Evolutionary conservation across 257 asterid genomes (phyloP), one percentile per base, ranked within the genome.

Genomic region (Ehretia macrophylla): DNA sequence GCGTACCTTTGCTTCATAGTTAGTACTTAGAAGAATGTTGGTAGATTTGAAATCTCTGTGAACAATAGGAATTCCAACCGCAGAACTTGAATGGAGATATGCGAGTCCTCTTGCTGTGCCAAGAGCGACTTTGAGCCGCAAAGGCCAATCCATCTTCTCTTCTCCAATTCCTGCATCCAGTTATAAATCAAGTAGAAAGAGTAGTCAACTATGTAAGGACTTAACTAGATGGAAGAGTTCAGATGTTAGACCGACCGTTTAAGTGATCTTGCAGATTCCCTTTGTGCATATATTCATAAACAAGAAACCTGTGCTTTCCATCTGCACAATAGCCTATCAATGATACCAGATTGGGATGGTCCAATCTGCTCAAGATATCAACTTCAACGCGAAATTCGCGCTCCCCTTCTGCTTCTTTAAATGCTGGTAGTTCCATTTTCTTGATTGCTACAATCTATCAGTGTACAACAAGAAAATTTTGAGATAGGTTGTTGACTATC

Each of bases 11-110:
- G 99, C 91, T 66, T 92, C 99, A 48, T 73, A 92, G 72, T 80
- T 88, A 55, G 66, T 73, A 62, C 84, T 93, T 17, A 92, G 81
- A 56, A 92, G 96, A 67, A 92, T 89, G 63, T 92, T 92, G 59
- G 99, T 86, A 14, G 99, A 92, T 77, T 92, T 92, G 72, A 92
- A 92, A 82, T 93, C 97, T 68, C 99, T 76, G 59, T 93, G 99
- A 49, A 88, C 78, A 46, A 88, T 88, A 56, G 99, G 97, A 73
- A 81, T 88, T 58, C 99, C 99, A 9, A 92, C 95, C 17, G 86
- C 82, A 58, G 89, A 74, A 75, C 89, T 79, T 8, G 99, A 88
- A 62, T 92, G 99, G 53, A 92, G 96, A 71, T 92, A 92, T 27
- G 97, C 88, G 55, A 92, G 95, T 63, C 99, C 96, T 75, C 83